Conservation (phyloP, 2,329 filamentous ascomycete species). For the Diaporthe vaccinii region DNA sequence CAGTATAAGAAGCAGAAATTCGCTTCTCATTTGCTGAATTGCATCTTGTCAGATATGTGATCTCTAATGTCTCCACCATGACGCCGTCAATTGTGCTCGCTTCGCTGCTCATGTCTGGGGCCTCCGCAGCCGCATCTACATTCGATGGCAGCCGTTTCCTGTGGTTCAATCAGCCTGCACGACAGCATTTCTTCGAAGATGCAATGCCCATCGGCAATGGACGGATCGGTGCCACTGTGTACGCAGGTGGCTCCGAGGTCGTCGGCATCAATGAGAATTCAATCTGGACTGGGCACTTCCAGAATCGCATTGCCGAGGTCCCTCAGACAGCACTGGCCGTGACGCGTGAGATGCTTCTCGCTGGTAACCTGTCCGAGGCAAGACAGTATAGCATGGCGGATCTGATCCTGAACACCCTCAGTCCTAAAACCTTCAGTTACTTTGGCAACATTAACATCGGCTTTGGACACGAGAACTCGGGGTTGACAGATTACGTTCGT, state of each 20-base stretch:
- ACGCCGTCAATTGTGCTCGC: neutral
- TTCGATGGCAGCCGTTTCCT: slow-evolving; percentile 13
- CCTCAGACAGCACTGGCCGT: neutral
- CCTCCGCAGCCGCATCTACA: neutral
- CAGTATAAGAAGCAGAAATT: neutral
- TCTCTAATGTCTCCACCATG: neutral
- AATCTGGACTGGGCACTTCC: slow-evolving; percentile 23
- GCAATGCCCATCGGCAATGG: slow-evolving; percentile 20
- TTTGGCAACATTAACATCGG: slow-evolving; percentile 13
- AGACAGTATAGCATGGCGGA: slow-evolving; percentile 14
- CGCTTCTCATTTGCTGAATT: no score
- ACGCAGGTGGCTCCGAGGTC: slow-evolving; percentile 4
- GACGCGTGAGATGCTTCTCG: neutral
- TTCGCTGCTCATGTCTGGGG: neutral
- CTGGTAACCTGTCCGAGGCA: neutral
- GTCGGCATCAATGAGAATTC: slow-evolving; percentile 30
- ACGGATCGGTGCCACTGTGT: slow-evolving; percentile 10
- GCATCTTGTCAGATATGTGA: neutral
- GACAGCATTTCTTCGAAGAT: slow-evolving; percentile 12
- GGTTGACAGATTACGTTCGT: neutral
- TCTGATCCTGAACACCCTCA: neutral
- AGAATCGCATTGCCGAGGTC: slow-evolving; percentile 9
- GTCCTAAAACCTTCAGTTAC: slow-evolving; percentile 6
- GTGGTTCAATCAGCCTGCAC: neutral
- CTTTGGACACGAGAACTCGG: slow-evolving; percentile 1